Conservation (phyloP, 169 alveolate species). For the Plasmodium coatneyi region DNA sequence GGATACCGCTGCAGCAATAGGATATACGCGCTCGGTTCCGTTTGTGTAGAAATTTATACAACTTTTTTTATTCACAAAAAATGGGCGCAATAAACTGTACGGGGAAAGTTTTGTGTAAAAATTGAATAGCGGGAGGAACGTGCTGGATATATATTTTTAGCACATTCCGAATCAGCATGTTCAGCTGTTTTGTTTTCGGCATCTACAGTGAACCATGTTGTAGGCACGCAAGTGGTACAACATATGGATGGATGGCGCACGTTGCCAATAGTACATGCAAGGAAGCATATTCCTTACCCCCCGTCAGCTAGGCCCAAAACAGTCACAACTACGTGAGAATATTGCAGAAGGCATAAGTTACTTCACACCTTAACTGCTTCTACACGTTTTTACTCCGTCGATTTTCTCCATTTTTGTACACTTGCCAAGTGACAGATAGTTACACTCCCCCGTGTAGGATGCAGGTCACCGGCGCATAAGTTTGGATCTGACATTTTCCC, state of each 20-base stretch:
- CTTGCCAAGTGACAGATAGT: background rate
- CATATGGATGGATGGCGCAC: background rate
- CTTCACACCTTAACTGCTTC: background rate
- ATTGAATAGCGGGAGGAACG: background rate
- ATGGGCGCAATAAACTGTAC: background rate
- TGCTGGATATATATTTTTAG: background rate
- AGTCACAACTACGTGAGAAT: background rate
- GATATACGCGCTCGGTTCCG: background rate
- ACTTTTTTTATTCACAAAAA: background rate
- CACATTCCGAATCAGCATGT: background rate
- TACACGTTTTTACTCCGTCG: background rate
- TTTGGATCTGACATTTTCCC: background rate
- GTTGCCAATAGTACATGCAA: background rate
- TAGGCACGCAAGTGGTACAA: background rate
- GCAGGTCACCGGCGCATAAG: background rate
- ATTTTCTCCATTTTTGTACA: background rate
- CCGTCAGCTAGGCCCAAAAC: background rate
- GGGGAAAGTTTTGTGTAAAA: background rate
- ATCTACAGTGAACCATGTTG: background rate
- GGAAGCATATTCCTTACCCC: background rate
- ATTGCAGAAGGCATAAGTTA: background rate
- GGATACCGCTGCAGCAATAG: background rate
- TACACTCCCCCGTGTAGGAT: background rate
- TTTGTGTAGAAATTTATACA: background rate
- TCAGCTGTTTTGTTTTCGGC: background rate